These are phyloP conservation scores for Ajuga reptans DNA, from an alignment of 305 asterid genomes.

Conservation along the genomic window DNA sequence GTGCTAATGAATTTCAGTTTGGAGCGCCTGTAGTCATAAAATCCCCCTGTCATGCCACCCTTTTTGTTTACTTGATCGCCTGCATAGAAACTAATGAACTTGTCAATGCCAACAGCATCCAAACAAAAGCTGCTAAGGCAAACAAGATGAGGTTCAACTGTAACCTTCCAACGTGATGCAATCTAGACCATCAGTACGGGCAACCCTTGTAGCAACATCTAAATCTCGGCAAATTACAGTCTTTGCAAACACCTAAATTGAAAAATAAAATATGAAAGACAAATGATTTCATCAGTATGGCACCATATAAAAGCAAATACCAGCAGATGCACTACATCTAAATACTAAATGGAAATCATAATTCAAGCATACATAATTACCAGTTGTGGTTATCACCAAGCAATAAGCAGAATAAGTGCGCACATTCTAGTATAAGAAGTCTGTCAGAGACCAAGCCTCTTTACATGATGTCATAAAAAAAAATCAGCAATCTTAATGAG, in stretches of 20 bases:
- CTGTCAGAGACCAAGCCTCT: neutral
- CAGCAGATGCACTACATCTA: neutral
- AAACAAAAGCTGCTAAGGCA: slow-evolving; percentile 16
- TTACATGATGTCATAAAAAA: too few relatives aligned
- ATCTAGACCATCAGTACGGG: slow-evolving; percentile 80
- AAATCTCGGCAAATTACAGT: slow-evolving; percentile 92
- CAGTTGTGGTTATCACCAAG: neutral
- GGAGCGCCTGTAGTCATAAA: slow-evolving; percentile 85
- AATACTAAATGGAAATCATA: slow-evolving; percentile 7
- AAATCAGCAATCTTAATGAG: too few relatives aligned
- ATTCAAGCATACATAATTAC: neutral
- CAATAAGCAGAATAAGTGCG: neutral
- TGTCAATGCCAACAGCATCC: slow-evolving; percentile 22
- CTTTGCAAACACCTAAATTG: slow-evolving; percentile 71
- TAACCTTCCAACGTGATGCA: slow-evolving; percentile 96
- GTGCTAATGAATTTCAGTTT: slow-evolving; percentile 74
- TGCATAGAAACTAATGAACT: slow-evolving; percentile 27
- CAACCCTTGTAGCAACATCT: slow-evolving; percentile 94
- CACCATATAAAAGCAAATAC: slow-evolving; percentile 15
- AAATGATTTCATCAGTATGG: slow-evolving; percentile 7
- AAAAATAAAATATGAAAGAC: slow-evolving; percentile 14
- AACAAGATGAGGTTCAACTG: slow-evolving; percentile 21
- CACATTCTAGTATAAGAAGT: neutral
- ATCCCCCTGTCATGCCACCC: slow-evolving; percentile 99
- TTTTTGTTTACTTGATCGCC: slow-evolving; percentile 99